phyloP scores from a whole-genome alignment of 1,139 yeast genomes.

The Insectozyma bohioensis region DNA sequence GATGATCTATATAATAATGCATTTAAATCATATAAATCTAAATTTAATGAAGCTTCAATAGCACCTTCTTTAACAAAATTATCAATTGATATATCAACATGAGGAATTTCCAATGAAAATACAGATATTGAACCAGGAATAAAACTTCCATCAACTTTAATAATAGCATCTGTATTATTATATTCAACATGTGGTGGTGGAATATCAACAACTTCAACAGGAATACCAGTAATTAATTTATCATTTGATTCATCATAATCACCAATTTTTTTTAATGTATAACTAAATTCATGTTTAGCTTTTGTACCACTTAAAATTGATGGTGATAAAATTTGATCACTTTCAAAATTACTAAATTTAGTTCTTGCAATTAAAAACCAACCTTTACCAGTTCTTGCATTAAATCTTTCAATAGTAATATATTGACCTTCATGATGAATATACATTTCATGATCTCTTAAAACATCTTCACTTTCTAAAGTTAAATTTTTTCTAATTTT shows the following conservation, averaged over 20 bases:
- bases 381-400: constrained; percentile 83
- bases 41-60: constrained; percentile 60
- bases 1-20: constrained; percentile 76
- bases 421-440: constrained; percentile 93
- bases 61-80: constrained; percentile 71
- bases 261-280: constrained; percentile 54
- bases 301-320: constrained; percentile 64
- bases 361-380: constrained; percentile 88
- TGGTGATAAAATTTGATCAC: constrained; percentile 58
- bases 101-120: constrained; percentile 68
- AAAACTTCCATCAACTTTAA: constrained; percentile 54
- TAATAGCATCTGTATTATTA: constrained; percentile 43
- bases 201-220: constrained; percentile 59
- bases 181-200: constrained; percentile 49
- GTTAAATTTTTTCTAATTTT: constrained; percentile 62
- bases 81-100: constrained; percentile 54
- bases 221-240: constrained; percentile 55
- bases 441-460: constrained; percentile 84
- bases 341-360: constrained; percentile 53
- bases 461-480: constrained; percentile 58
- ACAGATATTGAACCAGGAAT: constrained; percentile 92
- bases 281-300: constrained; percentile 61
- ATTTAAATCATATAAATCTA: constrained; percentile 71
- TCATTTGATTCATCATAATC: constrained; percentile 41
- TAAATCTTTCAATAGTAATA: constrained; percentile 85